Conservation (phyloP, 2,329 filamentous ascomycete species). For the Botrytis deweyae region DNA sequence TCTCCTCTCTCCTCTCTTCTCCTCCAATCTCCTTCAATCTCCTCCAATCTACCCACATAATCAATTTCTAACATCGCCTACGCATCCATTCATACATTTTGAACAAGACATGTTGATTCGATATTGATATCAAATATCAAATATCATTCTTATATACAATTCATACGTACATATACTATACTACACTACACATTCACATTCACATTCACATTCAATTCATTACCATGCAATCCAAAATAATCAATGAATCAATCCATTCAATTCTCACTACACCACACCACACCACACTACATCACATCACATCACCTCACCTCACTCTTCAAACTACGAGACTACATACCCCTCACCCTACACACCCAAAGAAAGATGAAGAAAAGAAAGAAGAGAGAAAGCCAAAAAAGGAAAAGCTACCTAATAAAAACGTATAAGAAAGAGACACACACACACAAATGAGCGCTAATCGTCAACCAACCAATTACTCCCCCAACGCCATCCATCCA, state of each 20-base stretch:
- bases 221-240: not conserved
- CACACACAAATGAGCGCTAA: not conserved
- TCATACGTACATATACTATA: not conserved
- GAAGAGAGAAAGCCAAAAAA: not conserved
- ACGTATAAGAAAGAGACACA: not conserved
- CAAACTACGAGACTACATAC: not conserved
- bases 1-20: too few relatives aligned
- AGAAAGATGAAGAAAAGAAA: not conserved
- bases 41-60: too few relatives aligned
- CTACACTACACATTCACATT: not conserved
- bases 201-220: not conserved
- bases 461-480: not conserved
- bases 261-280: not conserved
- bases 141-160: not conserved
- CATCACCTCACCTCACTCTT: not conserved
- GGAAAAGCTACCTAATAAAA: not conserved
- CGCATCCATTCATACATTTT: rapidly evolving
- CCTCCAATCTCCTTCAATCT: too few relatives aligned
- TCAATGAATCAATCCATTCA: not conserved
- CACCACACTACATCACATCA: not conserved
- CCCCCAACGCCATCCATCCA: not conserved
- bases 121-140: too few relatives aligned
- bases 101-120: too few relatives aligned
- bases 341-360: not conserved
- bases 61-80: not conserved